A percentile compares a stretch with the other conserved stretches of the same genome.
Conservation (phyloP, 2,329 filamentous ascomycete species). For the Trichoderma guizhouense region DNA sequence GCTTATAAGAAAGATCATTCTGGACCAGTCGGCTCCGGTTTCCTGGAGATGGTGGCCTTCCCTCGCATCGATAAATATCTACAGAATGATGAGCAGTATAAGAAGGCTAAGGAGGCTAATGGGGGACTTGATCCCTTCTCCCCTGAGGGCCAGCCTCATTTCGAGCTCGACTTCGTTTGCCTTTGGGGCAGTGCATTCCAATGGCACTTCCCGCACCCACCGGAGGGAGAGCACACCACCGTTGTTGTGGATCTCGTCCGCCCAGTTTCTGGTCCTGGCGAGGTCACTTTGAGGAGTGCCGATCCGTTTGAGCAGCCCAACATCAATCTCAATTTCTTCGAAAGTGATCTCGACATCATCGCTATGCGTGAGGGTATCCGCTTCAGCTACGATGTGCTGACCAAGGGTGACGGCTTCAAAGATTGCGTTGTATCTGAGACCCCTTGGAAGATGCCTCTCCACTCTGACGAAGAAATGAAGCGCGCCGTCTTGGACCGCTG, state of each 20-base stretch:
- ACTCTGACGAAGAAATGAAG: slow-evolving; percentile 55
- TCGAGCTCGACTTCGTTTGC: slow-evolving; percentile 60
- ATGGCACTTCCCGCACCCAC: slow-evolving; percentile 43
- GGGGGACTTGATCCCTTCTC: slow-evolving; percentile 51
- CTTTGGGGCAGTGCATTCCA: slow-evolving; percentile 52
- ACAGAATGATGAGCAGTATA: slow-evolving; percentile 46
- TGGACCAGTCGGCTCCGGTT: slow-evolving; percentile 40
- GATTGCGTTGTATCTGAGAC: slow-evolving; percentile 52
- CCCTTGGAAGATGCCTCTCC: slow-evolving; percentile 57
- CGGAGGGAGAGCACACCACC: slow-evolving; percentile 49
- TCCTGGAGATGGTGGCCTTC: slow-evolving; percentile 52
- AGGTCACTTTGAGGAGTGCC: slow-evolving; percentile 53
- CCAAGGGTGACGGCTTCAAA: slow-evolving; percentile 53
- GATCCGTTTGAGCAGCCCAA: slow-evolving; percentile 56
- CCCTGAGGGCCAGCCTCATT: slow-evolving; percentile 56
- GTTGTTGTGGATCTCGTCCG: slow-evolving; percentile 50
- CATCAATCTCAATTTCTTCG: slow-evolving; percentile 60
- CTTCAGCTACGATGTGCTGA: slow-evolving; percentile 54
- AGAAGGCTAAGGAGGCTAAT: slow-evolving; percentile 38
- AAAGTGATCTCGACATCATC: slow-evolving; percentile 51
- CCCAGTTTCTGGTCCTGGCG: slow-evolving; percentile 44
- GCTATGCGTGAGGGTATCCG: slow-evolving; percentile 58
- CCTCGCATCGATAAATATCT: slow-evolving; percentile 55
- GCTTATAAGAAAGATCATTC: slow-evolving; percentile 38
- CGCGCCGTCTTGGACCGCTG: slow-evolving; percentile 53